Conservation (phyloP, 2,329 filamentous ascomycete genomes). For the Trichoderma oligosporum region DNA sequence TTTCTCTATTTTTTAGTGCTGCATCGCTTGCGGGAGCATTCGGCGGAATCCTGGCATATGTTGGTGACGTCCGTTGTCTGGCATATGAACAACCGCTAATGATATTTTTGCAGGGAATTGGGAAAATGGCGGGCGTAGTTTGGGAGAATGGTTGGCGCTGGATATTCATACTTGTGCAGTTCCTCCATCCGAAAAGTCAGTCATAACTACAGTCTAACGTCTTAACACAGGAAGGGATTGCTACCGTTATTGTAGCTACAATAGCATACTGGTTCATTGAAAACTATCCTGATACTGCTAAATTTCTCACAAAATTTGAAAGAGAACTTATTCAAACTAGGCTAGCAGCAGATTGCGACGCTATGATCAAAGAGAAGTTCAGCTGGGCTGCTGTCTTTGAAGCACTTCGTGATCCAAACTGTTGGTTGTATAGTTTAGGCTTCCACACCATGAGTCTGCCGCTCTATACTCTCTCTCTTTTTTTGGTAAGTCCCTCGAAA, state of each 20-base stretch:
- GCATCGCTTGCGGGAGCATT: conserved; percentile 55
- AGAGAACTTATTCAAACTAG: conserved; percentile 57
- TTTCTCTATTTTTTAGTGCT: conserved; percentile 54
- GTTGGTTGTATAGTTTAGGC: conserved; percentile 67
- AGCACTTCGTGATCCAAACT: conserved; percentile 64
- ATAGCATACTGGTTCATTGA: conserved; percentile 58
- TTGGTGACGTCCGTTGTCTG: conserved; percentile 26
- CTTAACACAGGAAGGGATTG: conserved; percentile 47
- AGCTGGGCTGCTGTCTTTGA: conserved; percentile 61
- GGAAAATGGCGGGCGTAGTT: conserved; percentile 49
- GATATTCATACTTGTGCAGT: conserved; percentile 56
- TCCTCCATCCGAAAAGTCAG: too few relatives aligned
- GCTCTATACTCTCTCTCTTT: conserved; percentile 54
- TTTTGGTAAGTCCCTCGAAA: conserved; percentile 34
- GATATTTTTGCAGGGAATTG: conserved; percentile 44
- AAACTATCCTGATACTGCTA: conserved; percentile 59
- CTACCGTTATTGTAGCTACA: conserved; percentile 50
- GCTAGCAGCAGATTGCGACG: conserved; percentile 64
- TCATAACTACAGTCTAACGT: background rate
- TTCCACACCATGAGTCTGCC: conserved; percentile 71
- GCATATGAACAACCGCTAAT: background rate
- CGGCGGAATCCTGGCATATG: conserved; percentile 54
- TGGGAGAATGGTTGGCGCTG: conserved; percentile 53
- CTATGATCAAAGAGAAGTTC: conserved; percentile 65
- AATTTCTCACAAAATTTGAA: conserved; percentile 53